Evolutionary conservation across 352 stramenopile genomes (phyloP).

Genomic region (Salisapilia sapeloensis): DNA sequence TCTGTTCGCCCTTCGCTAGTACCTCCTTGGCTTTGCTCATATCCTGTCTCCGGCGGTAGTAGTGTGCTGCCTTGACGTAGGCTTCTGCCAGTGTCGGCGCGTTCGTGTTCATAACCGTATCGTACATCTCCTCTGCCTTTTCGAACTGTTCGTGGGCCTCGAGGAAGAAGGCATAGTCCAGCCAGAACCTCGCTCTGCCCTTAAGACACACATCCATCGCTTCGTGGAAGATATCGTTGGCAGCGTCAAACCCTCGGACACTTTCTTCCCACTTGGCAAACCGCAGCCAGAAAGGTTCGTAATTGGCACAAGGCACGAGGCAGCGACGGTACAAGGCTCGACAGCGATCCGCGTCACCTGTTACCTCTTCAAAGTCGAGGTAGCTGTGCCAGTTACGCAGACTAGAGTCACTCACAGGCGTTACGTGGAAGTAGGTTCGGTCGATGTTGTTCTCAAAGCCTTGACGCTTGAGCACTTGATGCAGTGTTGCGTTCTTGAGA

Average conservation of each 20-base stretch:
- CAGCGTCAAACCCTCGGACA: conserved; percentile 30
- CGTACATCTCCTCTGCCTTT: conserved; percentile 26
- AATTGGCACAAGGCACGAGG: conserved; percentile 70
- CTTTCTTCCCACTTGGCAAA: conserved; percentile 48
- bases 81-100: conserved; percentile 45
- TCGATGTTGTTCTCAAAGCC: conserved; percentile 62
- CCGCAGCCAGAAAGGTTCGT: conserved; percentile 65
- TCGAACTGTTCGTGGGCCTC: conserved; percentile 36
- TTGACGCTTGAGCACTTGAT: conserved; percentile 41
- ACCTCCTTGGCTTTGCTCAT: conserved; percentile 29
- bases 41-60: conserved; percentile 37
- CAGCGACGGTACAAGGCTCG: conserved; percentile 62
- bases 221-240: conserved; percentile 41
- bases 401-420: conserved; percentile 33
- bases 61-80: conserved; percentile 49
- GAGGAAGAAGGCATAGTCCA: conserved; percentile 58
- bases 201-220: conserved; percentile 56
- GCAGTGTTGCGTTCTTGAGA: conserved; percentile 50
- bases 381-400: conserved; percentile 71
- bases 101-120: conserved; percentile 31
- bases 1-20: conserved; percentile 20
- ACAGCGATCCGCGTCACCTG: conserved; percentile 23
- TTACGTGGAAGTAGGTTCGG: conserved; percentile 72
- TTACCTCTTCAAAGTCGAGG: conserved; percentile 58
- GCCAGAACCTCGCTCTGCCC: conserved; percentile 46